Evolutionary conservation across 768 basidiomycete genomes (phyloP), one percentile per base, ranked within the genome.

Genomic region (Kwoniella sp.): DNA sequence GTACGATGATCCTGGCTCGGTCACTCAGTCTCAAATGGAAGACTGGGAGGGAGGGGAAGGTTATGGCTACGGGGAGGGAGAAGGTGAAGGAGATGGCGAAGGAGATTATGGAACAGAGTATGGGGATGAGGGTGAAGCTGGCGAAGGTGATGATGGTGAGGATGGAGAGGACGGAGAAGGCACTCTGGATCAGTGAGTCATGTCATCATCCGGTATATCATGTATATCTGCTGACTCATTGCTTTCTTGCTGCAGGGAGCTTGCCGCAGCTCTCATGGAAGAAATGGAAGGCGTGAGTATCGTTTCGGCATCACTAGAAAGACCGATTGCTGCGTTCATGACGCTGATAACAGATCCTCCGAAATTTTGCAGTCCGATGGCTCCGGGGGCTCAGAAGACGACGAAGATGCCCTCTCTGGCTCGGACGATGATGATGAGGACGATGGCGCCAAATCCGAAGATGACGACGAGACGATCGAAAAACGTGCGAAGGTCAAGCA

Each of bases 1-100:
- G 58, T 77, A 77, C 50, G 76, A 73, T 11, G 73, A 77, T 71
- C 75, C 75, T 15, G 73, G 76, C 0, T 71, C 69, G 0, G 74
- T 72, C 26, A 48, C 65, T 34, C 63, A 59, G 15, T 55, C 61
- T 28, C 61, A 52, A 61, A 61, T 48, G 66, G 55, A 63, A 12
- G 73, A 74, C 26, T 76, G 73, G 73, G 66, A 34, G 4, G 75
- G 60, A 1, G 73, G 67, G 30, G 70, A 58, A 4, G 66, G 55
- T 8, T 45, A 45, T 45, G 70, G 63, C 13, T 72, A 72, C 31
- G 66, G 66, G 29, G 54, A 60, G 4, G 66, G 62, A 22, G 38
- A 45, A 34, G 66, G 66, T 31, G 51, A 59, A 5, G 66, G 70
- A 30, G 65, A 67, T 20, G 68, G 58, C 1, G 68, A 68, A 15